These are phyloP conservation scores for Megacollybia marginata DNA, from an alignment of 768 basidiomycete species.

Conservation along the genomic window DNA sequence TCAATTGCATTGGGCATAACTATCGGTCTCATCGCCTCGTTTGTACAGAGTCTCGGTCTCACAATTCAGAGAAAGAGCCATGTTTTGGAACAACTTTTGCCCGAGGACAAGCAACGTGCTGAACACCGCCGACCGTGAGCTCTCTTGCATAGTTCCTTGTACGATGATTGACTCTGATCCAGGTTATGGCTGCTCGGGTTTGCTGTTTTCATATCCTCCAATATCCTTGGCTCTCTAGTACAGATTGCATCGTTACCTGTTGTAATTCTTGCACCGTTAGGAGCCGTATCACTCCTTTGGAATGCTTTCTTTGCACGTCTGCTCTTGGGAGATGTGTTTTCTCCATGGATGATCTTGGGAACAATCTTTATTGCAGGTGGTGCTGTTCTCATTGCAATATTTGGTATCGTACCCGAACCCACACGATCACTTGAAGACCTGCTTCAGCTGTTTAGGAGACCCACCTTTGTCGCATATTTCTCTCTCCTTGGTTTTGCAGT, in stretches of 20 bases:
- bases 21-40: slow-evolving; percentile 73
- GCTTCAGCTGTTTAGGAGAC: slow-evolving; percentile 64
- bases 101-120: slow-evolving; percentile 51
- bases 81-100: slow-evolving; percentile 70
- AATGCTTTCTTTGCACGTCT: slow-evolving; percentile 88
- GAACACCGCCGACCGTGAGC: slow-evolving; percentile 77
- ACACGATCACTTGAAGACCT: slow-evolving; percentile 85
- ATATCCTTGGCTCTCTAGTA: slow-evolving; percentile 80
- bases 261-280: slow-evolving; percentile 89
- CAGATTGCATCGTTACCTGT: slow-evolving; percentile 93
- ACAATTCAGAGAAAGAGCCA: slow-evolving; percentile 94
- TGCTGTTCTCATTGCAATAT: slow-evolving; percentile 83
- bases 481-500: slow-evolving; percentile 59
- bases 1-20: slow-evolving; percentile 42
- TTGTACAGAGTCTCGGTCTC: slow-evolving; percentile 84
- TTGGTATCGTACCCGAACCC: slow-evolving; percentile 86
- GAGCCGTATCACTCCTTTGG: slow-evolving; percentile 89
- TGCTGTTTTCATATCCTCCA: slow-evolving; percentile 79
- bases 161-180: background rate
- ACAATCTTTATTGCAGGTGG: slow-evolving; percentile 84
- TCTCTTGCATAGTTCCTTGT: slow-evolving; percentile 1
- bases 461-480: slow-evolving; percentile 78
- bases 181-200: slow-evolving; percentile 88
- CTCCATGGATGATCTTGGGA: slow-evolving; percentile 77
- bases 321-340: slow-evolving; percentile 80